Conservation (phyloP, 257 asterid species). For the Forsythia suspensa region DNA sequence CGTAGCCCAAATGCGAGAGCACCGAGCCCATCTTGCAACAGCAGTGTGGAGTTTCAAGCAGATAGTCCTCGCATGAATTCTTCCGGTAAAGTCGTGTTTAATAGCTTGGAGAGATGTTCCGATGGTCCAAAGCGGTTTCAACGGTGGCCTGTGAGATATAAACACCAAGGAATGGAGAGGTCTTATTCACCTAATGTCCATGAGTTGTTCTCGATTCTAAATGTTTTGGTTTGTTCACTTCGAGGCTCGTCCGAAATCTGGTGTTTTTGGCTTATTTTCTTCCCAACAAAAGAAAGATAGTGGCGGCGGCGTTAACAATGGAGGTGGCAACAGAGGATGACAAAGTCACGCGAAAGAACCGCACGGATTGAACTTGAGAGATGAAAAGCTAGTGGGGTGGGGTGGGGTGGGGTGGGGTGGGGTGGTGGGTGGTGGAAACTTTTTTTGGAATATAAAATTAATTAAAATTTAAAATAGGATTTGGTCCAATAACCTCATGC, state of each 20-base stretch:
- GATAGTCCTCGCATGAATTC: constrained; percentile 98
- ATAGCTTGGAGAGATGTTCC: constrained; percentile 88
- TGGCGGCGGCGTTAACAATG: constrained; percentile 2
- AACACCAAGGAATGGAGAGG: constrained; percentile 86
- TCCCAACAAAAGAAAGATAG: constrained; percentile 62
- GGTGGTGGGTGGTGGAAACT: too few relatives aligned
- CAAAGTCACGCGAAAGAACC: constrained; percentile 42
- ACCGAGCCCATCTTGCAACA: constrained; percentile 40
- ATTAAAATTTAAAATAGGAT: too few relatives aligned
- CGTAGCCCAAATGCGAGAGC: constrained; percentile 51
- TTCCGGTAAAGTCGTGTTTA: constrained; percentile 84
- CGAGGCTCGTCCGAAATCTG: constrained; percentile 81
- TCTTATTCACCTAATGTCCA: constrained; percentile 91
- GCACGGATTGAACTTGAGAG: constrained; percentile 56
- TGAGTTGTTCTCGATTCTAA: constrained; percentile 83
- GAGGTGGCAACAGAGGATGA: constrained; percentile 39
- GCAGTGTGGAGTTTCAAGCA: constrained; percentile 55
- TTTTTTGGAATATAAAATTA: too few relatives aligned
- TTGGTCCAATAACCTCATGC: too few relatives aligned
- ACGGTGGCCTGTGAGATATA: constrained; percentile 68
- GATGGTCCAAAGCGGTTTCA: constrained; percentile 88
- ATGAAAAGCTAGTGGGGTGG: too few relatives aligned
- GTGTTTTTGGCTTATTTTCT: constrained; percentile 74
- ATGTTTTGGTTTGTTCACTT: constrained; percentile 84
- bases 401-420: too few relatives aligned